Evolutionary conservation across 768 basidiomycete species (phyloP), one percentile per base, ranked within the genome.

Genomic region (Leccinum rimulosum): DNA sequence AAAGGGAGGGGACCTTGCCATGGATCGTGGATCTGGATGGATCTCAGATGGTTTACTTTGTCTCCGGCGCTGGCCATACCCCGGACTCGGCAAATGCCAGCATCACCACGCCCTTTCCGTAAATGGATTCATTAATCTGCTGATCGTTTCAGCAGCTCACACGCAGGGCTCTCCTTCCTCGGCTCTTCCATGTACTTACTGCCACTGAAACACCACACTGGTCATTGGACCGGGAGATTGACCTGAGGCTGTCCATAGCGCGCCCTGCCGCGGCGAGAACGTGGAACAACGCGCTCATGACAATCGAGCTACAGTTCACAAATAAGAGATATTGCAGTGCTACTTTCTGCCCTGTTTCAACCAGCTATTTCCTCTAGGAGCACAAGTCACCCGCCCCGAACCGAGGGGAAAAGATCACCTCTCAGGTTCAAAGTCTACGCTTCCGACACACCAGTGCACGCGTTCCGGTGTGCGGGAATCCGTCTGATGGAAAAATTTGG

Each of bases 21-120:
- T 45, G 27, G 67, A 68, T 70, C 61, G 35, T 10, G n/a, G 58
- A 68, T 69, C 60, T 58, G 17, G 3, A 15, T n/a, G 40, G 55
- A 73, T 73, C 70, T 73, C 6, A 73, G 72, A 73, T 73, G 65
- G 61, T 65, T 69, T 64, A 22, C 50, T 66, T 64, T 73, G 68
- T 64, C 51, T 68, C 71, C 72, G 72, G 72, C 61, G 66, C 67
- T 71, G 69, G 56, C 52, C 55, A 69, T 62, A 49, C 71, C 72
- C 72, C 72, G 72, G 61, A 69, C 52, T 38, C 73, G 73, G 73
- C 8, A 58, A 66, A 36, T 69, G 30, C 72, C 73, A 63, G n/a
- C 31, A 17, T 28, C 48, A 38, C 55, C 57, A 55, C 62, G 43
- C 54, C 48, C 27, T 19, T 30, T 47, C 25, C 55, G 28, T 55